Percentiles rank a stretch among this genome's conserved stretches.
phyloP scores from a whole-genome alignment of 306 rosid species.

The Ormosia emarginata region DNA sequence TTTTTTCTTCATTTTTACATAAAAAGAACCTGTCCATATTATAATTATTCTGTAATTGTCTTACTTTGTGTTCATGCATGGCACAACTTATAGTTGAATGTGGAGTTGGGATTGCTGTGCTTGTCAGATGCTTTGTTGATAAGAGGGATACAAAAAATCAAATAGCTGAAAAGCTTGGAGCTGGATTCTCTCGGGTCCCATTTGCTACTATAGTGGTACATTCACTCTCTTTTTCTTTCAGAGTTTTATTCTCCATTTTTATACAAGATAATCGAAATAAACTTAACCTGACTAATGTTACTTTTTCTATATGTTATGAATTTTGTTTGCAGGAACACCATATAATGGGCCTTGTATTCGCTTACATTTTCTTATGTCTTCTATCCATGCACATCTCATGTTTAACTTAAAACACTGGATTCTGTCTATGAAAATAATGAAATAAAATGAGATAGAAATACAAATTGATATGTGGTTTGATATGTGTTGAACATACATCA shows the following conservation, averaged over 20 bases:
- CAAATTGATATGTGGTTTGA: too few relatives aligned
- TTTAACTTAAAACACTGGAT: background rate
- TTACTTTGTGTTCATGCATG: conserved; percentile 17
- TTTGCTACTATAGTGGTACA: conserved; percentile 75
- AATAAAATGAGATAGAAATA: too few relatives aligned
- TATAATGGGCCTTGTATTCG: background rate
- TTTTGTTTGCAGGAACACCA: background rate
- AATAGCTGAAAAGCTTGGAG: conserved; percentile 75
- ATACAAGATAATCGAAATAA: background rate
- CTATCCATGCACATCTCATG: background rate
- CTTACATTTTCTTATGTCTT: background rate
- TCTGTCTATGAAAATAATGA: too few relatives aligned
- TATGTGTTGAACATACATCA: too few relatives aligned
- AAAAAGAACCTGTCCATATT: background rate
- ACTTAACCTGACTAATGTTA: background rate
- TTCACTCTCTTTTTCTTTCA: conserved; percentile 14
- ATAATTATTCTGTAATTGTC: conserved; percentile 9
- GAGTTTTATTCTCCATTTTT: conserved; percentile 3
- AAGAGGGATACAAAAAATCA: conserved; percentile 58
- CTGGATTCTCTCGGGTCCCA: conserved; percentile 64
- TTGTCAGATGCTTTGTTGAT: conserved; percentile 77
- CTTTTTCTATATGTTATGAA: background rate
- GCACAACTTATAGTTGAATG: conserved; percentile 66
- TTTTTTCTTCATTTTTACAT: background rate
- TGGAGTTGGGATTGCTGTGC: conserved; percentile 77